Evolutionary conservation across 805 yeast genomes (phyloP).

Genomic region (Candida berthetii): DNA sequence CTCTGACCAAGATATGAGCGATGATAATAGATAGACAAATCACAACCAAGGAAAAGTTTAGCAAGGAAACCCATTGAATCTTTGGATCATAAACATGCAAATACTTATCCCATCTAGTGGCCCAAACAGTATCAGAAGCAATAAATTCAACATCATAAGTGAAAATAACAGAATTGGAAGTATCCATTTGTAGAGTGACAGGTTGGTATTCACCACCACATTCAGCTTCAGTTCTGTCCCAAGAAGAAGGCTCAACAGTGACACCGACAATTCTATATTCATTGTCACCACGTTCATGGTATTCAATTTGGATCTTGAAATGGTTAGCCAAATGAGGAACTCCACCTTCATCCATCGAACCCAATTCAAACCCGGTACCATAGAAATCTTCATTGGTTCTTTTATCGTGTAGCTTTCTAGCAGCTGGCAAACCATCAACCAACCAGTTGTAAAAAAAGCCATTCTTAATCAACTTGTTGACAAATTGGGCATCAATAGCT

Average conservation of each 20-base stretch:
- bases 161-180: slow-evolving; percentile 57
- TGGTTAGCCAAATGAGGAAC: slow-evolving; percentile 72
- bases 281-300: slow-evolving; percentile 65
- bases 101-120: slow-evolving; percentile 98
- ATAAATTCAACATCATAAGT: slow-evolving; percentile 80
- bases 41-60: slow-evolving; percentile 82
- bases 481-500: slow-evolving; percentile 64
- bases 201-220: slow-evolving; percentile 29
- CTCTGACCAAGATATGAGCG: slow-evolving; percentile 70
- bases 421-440: slow-evolving; percentile 92
- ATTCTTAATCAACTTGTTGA: slow-evolving; percentile 71
- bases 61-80: slow-evolving; percentile 92
- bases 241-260: slow-evolving; percentile 65
- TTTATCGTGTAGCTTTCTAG: slow-evolving; percentile 50
- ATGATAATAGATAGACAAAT: slow-evolving; percentile 70
- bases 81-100: slow-evolving; percentile 87
- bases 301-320: slow-evolving; percentile 71
- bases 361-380: slow-evolving; percentile 79
- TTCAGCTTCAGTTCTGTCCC: slow-evolving; percentile 31
- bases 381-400: slow-evolving; percentile 59
- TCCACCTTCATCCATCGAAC: slow-evolving; percentile 53
- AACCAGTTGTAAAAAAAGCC: slow-evolving; percentile 91
- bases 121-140: slow-evolving; percentile 79
- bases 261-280: slow-evolving; percentile 89
- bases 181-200: slow-evolving; percentile 42